Conservation (phyloP, 176 grass and related monocot genomes). For the Poa pratensis region DNA sequence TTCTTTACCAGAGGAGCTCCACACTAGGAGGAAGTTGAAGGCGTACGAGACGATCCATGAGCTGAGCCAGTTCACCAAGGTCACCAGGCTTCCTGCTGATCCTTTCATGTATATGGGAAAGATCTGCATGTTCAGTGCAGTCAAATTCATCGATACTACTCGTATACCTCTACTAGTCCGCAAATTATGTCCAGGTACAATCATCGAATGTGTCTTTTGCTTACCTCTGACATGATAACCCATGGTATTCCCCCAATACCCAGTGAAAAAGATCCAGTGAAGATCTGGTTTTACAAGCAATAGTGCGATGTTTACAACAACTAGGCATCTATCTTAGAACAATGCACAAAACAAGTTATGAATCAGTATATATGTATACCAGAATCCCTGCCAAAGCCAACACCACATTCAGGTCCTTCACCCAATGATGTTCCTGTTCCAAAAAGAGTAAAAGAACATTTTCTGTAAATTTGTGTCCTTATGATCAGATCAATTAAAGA, state of each 20-base stretch:
- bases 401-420: constrained; percentile 49
- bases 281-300: constrained; percentile 50
- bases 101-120: constrained; percentile 90
- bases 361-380: constrained; percentile 47
- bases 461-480: background rate
- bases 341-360: background rate
- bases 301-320: constrained; percentile 10
- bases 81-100: constrained; percentile 80
- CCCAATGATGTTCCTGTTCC: constrained; percentile 60
- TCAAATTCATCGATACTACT: background rate
- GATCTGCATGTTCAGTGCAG: constrained; percentile 53
- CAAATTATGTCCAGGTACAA: background rate
- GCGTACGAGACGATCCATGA: constrained; percentile 74
- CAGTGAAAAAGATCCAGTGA: constrained; percentile 76
- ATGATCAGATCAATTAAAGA: constrained; percentile 7
- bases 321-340: background rate
- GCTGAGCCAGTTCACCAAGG: constrained; percentile 78
- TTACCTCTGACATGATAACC: constrained; percentile 53
- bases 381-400: constrained; percentile 74
- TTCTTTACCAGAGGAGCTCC: constrained; percentile 75
- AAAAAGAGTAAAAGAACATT: constrained; percentile 17
- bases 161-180: background rate
- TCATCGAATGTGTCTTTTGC: background rate
- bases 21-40: constrained; percentile 84
- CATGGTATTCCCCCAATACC: constrained; percentile 79